Percentiles rank a stretch among this genome's conserved stretches.
Conservation (phyloP, 1,139 yeast species). For the Nematodospora anomalae region DNA sequence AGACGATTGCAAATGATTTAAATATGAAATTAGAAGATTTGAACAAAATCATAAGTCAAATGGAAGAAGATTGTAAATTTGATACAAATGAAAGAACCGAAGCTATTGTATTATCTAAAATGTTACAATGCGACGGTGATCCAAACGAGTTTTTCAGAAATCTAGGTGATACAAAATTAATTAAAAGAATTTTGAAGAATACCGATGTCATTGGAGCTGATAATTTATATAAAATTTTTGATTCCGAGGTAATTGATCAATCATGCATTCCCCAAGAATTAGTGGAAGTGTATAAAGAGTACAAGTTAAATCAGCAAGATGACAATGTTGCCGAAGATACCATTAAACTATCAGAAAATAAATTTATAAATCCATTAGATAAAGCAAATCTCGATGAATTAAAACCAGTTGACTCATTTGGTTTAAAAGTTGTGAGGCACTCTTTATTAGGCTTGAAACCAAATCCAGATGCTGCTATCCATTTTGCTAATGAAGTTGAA, state of each 20-base stretch:
- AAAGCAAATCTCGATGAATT: slow-evolving; percentile 54
- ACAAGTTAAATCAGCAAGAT: slow-evolving; percentile 12
- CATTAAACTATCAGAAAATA: slow-evolving; percentile 28
- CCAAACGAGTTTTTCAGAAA: slow-evolving; percentile 5
- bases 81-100: slow-evolving; percentile 46
- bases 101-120: slow-evolving; percentile 39
- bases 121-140: slow-evolving; percentile 7
- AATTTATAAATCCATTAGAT: slow-evolving; percentile 38
- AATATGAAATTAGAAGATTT: slow-evolving; percentile 27
- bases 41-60: slow-evolving; percentile 27
- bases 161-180: slow-evolving; percentile 7
- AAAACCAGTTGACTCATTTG: slow-evolving; percentile 72
- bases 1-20: slow-evolving; percentile 33
- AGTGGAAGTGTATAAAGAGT: slow-evolving; percentile 26
- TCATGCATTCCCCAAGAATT: slow-evolving; percentile 39
- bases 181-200: slow-evolving; percentile 52
- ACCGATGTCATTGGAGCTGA: slow-evolving; percentile 70
- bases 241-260: slow-evolving; percentile 23
- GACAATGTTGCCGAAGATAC: slow-evolving; percentile 18
- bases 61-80: slow-evolving; percentile 30
- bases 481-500: slow-evolving; percentile 25
- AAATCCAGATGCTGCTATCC: slow-evolving; percentile 6
- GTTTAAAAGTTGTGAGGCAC: slow-evolving; percentile 78
- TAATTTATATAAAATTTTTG: slow-evolving; percentile 48
- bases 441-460: slow-evolving; percentile 64